Percentiles rank a stretch among this genome's conserved stretches.
phyloP scores from a whole-genome alignment of 2,329 filamentous ascomycete species.

The Penicillium palitans region DNA sequence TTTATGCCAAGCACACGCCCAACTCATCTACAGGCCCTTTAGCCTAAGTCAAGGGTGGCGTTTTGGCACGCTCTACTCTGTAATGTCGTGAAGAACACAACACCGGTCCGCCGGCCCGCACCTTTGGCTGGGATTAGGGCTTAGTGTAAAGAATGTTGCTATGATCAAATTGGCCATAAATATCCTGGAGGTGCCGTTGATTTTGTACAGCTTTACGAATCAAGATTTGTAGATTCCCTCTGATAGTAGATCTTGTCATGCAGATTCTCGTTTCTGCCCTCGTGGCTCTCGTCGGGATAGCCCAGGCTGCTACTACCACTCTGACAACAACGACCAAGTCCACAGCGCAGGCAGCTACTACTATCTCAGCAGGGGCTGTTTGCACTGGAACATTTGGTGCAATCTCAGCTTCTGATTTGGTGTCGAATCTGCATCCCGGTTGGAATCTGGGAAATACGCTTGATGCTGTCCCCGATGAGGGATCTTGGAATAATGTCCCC shows the following conservation, averaged over 20 bases:
- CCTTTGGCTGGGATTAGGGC: background rate
- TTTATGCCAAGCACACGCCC: background rate
- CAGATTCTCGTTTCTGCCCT: slow-evolving; percentile 11
- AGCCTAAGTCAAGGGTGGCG: background rate
- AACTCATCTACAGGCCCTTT: background rate
- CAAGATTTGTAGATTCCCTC: too few species aligned
- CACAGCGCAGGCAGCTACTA: background rate
- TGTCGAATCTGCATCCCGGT: slow-evolving; percentile 54
- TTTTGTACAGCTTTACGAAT: background rate
- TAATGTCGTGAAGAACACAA: background rate
- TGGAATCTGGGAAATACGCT: slow-evolving; percentile 65
- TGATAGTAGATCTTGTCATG: slow-evolving; percentile 6
- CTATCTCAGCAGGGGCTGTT: slow-evolving; percentile 10
- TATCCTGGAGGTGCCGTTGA: background rate
- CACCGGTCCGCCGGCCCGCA: background rate
- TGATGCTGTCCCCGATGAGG: slow-evolving; percentile 58
- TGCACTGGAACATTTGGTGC: slow-evolving; percentile 48
- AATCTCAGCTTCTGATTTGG: slow-evolving; percentile 50
- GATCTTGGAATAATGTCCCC: slow-evolving; percentile 59
- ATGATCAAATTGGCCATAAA: slow-evolving; percentile 1
- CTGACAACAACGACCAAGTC: slow-evolving; percentile 15
- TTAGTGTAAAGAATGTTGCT: background rate
- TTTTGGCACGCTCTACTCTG: background rate
- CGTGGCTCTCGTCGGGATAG: slow-evolving; percentile 7
- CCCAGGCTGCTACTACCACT: slow-evolving; percentile 13